Evolutionary conservation across 495 filamentous ascomycete genomes (phyloP), one percentile per base, ranked within the genome.

Genomic region (Penicillium fimorum): DNA sequence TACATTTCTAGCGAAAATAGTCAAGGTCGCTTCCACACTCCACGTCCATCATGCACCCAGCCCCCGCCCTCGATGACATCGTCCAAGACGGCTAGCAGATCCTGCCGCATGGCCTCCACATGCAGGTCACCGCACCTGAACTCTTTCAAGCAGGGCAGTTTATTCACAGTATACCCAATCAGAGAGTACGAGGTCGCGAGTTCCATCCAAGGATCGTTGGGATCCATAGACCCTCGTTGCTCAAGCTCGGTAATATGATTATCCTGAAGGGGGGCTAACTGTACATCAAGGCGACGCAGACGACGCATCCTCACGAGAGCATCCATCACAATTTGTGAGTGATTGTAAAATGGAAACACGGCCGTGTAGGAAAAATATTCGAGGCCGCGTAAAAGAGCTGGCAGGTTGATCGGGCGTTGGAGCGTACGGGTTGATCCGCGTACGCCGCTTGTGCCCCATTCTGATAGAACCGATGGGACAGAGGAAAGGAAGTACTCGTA

Each of bases 341-440:
- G 74, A 32, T 76, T 78, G 56, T 73, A 77, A 49, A 77, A 77
- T 3, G 75, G 75, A 38, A 78, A 77, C 12, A 78, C 69, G 0
- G 75, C 73, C 6, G 69, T 73, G 47, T 77, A 78, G 32, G 63
- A 62, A 50, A 78, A 72, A 6, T 61, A 61, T 2, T 59, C 64
- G n/a, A 78, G 55, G 6, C 47, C 48, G 9, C 54, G 35, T 5
- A 77, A 45, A 29, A 62, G 47, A 15, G n/a, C 24, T 2, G 62
- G 42, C 20, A 65, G 33, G 1, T 50, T 22, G 15, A 10, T 11
- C 7, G 52, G 42, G 3, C 33, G 47, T 33, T 53, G 30, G 17
- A 24, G 18, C 3, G 20, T n/a, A 11, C 24, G 8, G 17, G 11
- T 49, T 50, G 45, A 20, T 33, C 47, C 20, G 25, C 30, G 45